phyloP scores from a whole-genome alignment of 441 rosid species.

The Pelargonium australe region DNA sequence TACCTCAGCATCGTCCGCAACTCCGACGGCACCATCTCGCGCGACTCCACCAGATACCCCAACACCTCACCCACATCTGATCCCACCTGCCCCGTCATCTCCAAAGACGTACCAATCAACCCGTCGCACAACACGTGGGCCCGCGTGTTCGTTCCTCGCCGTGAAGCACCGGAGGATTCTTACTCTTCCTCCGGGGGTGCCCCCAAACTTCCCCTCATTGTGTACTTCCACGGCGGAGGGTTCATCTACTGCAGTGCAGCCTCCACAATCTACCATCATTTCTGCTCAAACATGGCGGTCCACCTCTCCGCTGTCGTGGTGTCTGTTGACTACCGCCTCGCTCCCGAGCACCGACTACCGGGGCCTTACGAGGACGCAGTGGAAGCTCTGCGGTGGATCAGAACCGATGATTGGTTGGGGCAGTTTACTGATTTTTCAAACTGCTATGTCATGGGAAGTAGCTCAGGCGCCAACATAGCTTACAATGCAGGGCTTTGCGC shows the following conservation, averaged over 20 bases:
- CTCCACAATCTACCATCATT: constrained; percentile 16
- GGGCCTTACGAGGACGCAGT: constrained; percentile 27
- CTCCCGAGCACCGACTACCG: constrained; percentile 28
- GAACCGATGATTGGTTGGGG: constrained; percentile 1
- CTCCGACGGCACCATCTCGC: constrained; percentile 1
- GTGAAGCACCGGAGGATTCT: background rate
- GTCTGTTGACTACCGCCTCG: constrained; percentile 19
- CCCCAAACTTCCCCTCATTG: constrained; percentile 14
- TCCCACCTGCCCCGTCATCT: background rate
- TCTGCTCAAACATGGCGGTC: constrained; percentile 17
- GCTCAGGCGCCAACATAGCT: constrained; percentile 29
- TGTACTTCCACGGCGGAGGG: constrained; percentile 23
- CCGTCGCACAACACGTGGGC: background rate
- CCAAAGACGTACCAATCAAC: background rate
- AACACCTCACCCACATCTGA: background rate
- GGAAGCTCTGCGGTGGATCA: constrained; percentile 22
- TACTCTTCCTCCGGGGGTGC: no score
- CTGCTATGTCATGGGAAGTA: constrained; percentile 23
- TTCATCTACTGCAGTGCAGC: constrained; percentile 19
- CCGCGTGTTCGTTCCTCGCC: background rate
- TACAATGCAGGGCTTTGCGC: constrained; percentile 25
- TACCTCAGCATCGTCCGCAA: constrained; percentile 3
- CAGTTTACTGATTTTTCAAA: background rate
- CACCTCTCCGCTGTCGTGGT: constrained; percentile 14
- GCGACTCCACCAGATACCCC: constrained; percentile 3